Evolutionary conservation across 805 yeast species (phyloP).

Genomic region (Metschnikowia dekortorum): DNA sequence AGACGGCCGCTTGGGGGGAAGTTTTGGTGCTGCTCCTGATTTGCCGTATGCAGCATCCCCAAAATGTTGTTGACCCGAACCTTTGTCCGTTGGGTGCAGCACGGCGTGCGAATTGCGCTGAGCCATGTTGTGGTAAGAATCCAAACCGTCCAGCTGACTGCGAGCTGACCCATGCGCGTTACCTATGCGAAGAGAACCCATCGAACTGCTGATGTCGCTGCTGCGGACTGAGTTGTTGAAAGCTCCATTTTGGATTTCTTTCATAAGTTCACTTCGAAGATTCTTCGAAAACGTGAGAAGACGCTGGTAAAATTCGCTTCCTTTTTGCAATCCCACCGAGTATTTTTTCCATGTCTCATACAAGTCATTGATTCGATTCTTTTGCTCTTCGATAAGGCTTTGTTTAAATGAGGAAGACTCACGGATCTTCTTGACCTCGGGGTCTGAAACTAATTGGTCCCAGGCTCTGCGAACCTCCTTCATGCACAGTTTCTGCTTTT

Average conservation of each 20-base stretch:
- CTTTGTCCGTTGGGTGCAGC: background rate
- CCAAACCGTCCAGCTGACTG: background rate
- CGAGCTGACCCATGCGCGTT: background rate
- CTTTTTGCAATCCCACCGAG: conserved; percentile 55
- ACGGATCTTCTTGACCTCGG: conserved; percentile 37
- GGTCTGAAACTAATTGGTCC: conserved; percentile 24
- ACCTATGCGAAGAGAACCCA: conserved; percentile 9
- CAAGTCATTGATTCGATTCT: conserved; percentile 42
- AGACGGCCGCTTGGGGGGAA: conserved; percentile 22
- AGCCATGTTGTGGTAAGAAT: background rate
- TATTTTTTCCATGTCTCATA: conserved; percentile 55
- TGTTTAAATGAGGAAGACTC: conserved; percentile 38
- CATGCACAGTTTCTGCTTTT: conserved; percentile 55
- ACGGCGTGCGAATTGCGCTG: background rate
- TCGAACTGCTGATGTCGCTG: conserved; percentile 6
- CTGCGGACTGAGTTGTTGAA: conserved; percentile 12
- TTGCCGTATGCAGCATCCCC: background rate
- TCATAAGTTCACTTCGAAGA: conserved; percentile 20
- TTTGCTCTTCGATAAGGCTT: conserved; percentile 28
- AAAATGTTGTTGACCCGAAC: background rate
- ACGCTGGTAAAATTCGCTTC: conserved; percentile 58
- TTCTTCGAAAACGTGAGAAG: conserved; percentile 33
- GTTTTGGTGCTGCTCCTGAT: conserved; percentile 9
- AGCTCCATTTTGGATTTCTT: conserved; percentile 14
- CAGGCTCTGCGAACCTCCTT: conserved; percentile 26